Percentiles rank a stretch among this genome's conserved stretches.
Evolutionary conservation across 2,329 filamentous ascomycete species (phyloP).

Genomic region (Aplosporella prunicola): DNA sequence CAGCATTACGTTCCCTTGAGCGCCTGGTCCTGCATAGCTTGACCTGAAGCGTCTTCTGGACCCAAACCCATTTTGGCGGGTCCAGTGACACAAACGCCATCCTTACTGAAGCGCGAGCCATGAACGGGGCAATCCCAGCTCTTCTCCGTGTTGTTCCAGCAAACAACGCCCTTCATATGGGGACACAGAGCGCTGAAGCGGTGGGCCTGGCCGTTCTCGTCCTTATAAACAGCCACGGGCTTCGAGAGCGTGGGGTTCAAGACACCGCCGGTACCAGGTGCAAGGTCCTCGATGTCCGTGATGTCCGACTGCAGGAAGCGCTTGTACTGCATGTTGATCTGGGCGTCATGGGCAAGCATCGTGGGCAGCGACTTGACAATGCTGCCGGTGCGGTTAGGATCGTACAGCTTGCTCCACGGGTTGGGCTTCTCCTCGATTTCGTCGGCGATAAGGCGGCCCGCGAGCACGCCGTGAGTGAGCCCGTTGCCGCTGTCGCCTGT

Average conservation of each 20-base stretch:
- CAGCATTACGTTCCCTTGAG: too few species aligned
- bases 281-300: constrained; percentile 47
- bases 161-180: constrained; percentile 47
- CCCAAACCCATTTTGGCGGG: constrained; percentile 30
- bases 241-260: constrained; percentile 39
- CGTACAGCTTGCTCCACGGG: constrained; percentile 42
- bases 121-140: constrained; percentile 47
- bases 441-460: constrained; percentile 44
- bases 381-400: constrained; percentile 38
- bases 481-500: constrained; percentile 51
- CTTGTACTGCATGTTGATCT: constrained; percentile 50
- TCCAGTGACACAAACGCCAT: constrained; percentile 33
- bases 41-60: constrained; percentile 22
- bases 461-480: constrained; percentile 47
- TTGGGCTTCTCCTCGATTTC: constrained; percentile 44
- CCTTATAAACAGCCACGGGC: constrained; percentile 48
- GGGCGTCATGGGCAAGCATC: constrained; percentile 43
- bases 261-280: constrained; percentile 41
- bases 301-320: constrained; percentile 46
- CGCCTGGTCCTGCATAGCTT: constrained; percentile 17
- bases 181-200: constrained; percentile 48
- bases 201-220: constrained; percentile 42
- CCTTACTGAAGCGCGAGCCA: constrained; percentile 34
- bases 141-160: constrained; percentile 47
- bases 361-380: constrained; percentile 37